phyloP scores from a whole-genome alignment of 257 asterid species.

The Apocynum venetum region DNA sequence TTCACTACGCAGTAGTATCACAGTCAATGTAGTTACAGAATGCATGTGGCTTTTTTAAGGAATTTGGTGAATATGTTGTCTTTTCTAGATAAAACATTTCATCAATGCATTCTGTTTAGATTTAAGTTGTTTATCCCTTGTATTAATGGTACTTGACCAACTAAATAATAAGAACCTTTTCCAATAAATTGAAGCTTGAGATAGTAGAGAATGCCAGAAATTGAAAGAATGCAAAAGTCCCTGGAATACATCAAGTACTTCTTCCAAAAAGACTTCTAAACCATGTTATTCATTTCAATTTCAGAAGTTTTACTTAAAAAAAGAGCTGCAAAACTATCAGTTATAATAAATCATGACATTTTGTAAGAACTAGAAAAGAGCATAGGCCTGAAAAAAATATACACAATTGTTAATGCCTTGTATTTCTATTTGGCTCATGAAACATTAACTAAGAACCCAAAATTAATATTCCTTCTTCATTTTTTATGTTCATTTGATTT shows the following conservation, averaged over 20 bases:
- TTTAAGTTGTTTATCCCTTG: neutral
- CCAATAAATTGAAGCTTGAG: neutral
- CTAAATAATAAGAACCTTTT: neutral
- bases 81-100: too few species aligned
- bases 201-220: neutral
- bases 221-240: neutral
- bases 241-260: neutral
- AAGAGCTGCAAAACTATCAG: conserved; percentile 62
- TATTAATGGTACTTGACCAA: neutral
- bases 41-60: neutral
- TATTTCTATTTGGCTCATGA: neutral
- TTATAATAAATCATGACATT: neutral
- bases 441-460: neutral
- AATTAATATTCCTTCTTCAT: neutral
- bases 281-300: neutral
- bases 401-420: neutral
- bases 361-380: neutral
- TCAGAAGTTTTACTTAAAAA: neutral
- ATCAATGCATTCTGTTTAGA: too few species aligned
- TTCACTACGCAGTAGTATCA: too few species aligned
- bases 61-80: neutral
- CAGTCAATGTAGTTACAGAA: neutral
- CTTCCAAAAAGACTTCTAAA: neutral
- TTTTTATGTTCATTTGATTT: neutral
- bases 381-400: too few species aligned